These are phyloP conservation scores for Nematocida minor DNA, from an alignment of 371 early-diverging fungal species.

Conservation along the genomic window DNA sequence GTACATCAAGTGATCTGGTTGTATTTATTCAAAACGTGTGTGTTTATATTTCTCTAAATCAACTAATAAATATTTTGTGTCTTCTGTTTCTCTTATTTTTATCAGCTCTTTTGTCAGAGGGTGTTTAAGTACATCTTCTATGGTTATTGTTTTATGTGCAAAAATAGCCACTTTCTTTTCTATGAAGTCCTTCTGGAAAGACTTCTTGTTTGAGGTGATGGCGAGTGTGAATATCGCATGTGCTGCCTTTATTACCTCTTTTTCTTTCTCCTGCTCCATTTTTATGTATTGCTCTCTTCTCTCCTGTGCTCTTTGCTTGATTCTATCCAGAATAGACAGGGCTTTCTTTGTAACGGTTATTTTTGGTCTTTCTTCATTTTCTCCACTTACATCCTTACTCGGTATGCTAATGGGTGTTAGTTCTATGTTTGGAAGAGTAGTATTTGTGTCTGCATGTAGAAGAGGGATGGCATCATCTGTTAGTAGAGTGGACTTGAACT, in stretches of 20 bases:
- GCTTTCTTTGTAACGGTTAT: neutral
- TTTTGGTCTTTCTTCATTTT: neutral
- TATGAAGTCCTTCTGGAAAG: slow-evolving; percentile 21
- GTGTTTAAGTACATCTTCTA: slow-evolving; percentile 27
- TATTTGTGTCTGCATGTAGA: neutral
- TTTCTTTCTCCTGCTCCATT: slow-evolving; percentile 51
- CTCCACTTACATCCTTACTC: neutral
- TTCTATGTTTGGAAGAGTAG: neutral
- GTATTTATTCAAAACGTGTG: neutral
- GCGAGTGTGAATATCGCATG: slow-evolving; percentile 23
- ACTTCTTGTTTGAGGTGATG: neutral
- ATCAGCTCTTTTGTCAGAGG: neutral
- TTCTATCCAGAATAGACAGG: slow-evolving; percentile 58
- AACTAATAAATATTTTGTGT: neutral
- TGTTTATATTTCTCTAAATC: neutral
- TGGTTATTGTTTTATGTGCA: neutral
- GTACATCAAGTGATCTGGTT: neutral
- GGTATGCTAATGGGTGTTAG: neutral
- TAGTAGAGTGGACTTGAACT: neutral
- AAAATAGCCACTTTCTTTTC: slow-evolving; percentile 3
- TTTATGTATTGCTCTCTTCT: slow-evolving; percentile 60
- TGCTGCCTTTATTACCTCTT: slow-evolving; percentile 27
- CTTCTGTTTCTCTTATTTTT: neutral
- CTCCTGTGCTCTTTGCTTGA: slow-evolving; percentile 59
- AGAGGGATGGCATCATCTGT: neutral